These are phyloP conservation scores for Didymella arachidicola DNA, from an alignment of 2,329 filamentous ascomycete genomes.

Conservation along the genomic window DNA sequence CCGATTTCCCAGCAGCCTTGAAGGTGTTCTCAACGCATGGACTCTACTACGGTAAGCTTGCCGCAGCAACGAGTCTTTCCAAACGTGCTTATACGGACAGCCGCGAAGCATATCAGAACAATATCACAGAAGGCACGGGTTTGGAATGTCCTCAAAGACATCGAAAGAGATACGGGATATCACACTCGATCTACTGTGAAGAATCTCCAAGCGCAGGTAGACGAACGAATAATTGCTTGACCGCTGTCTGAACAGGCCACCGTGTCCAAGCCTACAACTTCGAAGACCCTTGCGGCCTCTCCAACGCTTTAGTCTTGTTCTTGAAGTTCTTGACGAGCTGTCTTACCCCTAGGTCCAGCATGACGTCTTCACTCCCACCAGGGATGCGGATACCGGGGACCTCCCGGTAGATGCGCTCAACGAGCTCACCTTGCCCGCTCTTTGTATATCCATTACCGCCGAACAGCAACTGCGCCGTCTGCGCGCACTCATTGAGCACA, in stretches of 20 bases:
- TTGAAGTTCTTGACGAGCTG: conserved; percentile 76
- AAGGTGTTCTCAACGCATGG: conserved; percentile 45
- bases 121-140: conserved; percentile 44
- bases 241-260: background rate
- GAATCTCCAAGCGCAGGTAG: conserved; percentile 38
- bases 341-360: conserved; percentile 73
- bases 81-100: conserved; percentile 22
- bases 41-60: conserved; percentile 41
- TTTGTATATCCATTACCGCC: conserved; percentile 77
- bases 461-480: conserved; percentile 73
- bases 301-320: conserved; percentile 63
- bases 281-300: conserved; percentile 53
- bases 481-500: conserved; percentile 74
- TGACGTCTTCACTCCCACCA: conserved; percentile 75
- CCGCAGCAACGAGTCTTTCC: background rate
- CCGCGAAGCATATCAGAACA: conserved; percentile 47
- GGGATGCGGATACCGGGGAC: conserved; percentile 68
- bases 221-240: conserved; percentile 20
- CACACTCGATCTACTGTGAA: conserved; percentile 39
- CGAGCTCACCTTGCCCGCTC: conserved; percentile 73
- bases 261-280: conserved; percentile 45
- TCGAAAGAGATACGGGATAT: conserved; percentile 44
- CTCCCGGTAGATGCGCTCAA: conserved; percentile 73
- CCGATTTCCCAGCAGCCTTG: conserved; percentile 44
- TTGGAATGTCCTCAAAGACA: conserved; percentile 44